Conservation (phyloP, 31 red algal species). For the Odonthalia washingtoniensis region DNA sequence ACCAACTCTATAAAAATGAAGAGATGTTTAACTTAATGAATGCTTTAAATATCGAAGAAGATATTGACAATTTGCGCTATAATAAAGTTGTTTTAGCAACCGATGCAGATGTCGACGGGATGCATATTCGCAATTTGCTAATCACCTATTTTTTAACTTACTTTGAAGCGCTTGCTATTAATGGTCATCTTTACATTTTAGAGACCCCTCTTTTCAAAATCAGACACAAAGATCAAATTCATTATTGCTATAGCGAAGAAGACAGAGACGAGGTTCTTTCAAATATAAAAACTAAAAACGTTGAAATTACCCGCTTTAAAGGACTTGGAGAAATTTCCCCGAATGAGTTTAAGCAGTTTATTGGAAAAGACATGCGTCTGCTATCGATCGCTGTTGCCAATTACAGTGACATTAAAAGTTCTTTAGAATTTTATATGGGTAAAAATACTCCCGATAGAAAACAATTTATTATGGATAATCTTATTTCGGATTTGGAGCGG, state of each 20-base stretch:
- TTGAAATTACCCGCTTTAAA: conserved; percentile 69
- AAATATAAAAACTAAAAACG: conserved; percentile 38
- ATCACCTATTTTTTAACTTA: conserved; percentile 60
- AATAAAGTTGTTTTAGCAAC: conserved; percentile 60
- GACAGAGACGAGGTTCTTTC: conserved; percentile 39
- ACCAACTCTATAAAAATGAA: conserved; percentile 55
- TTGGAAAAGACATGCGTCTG: conserved; percentile 46
- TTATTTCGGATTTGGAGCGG: conserved; percentile 4
- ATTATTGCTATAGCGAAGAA: conserved; percentile 55
- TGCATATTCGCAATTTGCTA: conserved; percentile 56
- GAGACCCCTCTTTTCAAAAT: conserved; percentile 65
- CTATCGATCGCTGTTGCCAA: conserved; percentile 32
- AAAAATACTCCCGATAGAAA: conserved; percentile 48
- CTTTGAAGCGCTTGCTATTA: conserved; percentile 46
- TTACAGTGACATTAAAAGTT: conserved; percentile 24
- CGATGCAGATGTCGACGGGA: conserved; percentile 69
- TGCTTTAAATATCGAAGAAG: conserved; percentile 57
- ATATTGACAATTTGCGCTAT: conserved; percentile 51
- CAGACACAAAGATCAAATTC: conserved; percentile 49
- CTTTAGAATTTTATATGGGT: conserved; percentile 51
- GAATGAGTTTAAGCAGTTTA: conserved; percentile 53
- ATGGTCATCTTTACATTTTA: conserved; percentile 69
- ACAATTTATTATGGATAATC: conserved; percentile 58
- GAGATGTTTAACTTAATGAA: conserved; percentile 38
- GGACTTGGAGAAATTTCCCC: conserved; percentile 68